Conservation (phyloP, 805 yeast genomes). For the Saturnispora saitoi region DNA sequence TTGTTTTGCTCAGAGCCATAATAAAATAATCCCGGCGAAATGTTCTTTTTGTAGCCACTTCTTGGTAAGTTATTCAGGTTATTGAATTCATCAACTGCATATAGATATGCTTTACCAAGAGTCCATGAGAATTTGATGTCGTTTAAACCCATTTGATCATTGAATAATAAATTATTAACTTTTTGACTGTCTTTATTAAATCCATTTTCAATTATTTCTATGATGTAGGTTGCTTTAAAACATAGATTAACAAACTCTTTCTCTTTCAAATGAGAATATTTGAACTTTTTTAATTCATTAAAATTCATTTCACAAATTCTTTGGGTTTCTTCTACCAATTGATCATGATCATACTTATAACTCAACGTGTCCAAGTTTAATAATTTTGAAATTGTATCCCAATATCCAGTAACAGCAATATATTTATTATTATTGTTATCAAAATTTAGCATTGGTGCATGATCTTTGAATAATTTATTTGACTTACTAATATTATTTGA, state of each 20-base stretch:
- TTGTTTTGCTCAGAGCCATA: slow-evolving; percentile 47
- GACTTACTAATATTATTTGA: slow-evolving; percentile 12
- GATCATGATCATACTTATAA: slow-evolving; percentile 35
- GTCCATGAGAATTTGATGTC: slow-evolving; percentile 93
- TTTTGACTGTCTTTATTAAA: slow-evolving; percentile 29
- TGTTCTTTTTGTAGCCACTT: slow-evolving; percentile 41
- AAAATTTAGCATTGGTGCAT: slow-evolving; percentile 40
- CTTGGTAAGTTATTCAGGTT: slow-evolving; percentile 2
- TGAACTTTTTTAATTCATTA: slow-evolving; percentile 2
- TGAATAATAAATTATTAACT: slow-evolving; percentile 31
- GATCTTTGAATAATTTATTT: not conserved
- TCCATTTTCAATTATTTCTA: slow-evolving; percentile 50
- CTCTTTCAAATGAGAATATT: slow-evolving; percentile 13
- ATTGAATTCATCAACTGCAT: slow-evolving; percentile 46
- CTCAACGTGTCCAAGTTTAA: slow-evolving; percentile 19
- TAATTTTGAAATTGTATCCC: slow-evolving; percentile 49
- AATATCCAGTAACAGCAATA: slow-evolving; percentile 59
- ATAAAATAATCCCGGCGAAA: slow-evolving; percentile 38
- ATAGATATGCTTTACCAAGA: slow-evolving; percentile 64
- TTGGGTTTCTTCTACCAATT: slow-evolving; percentile 36
- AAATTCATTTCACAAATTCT: slow-evolving; percentile 40
- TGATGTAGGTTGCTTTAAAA: slow-evolving; percentile 53
- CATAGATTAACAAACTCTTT: slow-evolving; percentile 37
- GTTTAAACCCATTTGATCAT: slow-evolving; percentile 44
- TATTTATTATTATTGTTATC: slow-evolving; percentile 39